These are phyloP conservation scores for Mikania micrantha DNA, from an alignment of 129 eudicot genomes.

Conservation along the genomic window DNA sequence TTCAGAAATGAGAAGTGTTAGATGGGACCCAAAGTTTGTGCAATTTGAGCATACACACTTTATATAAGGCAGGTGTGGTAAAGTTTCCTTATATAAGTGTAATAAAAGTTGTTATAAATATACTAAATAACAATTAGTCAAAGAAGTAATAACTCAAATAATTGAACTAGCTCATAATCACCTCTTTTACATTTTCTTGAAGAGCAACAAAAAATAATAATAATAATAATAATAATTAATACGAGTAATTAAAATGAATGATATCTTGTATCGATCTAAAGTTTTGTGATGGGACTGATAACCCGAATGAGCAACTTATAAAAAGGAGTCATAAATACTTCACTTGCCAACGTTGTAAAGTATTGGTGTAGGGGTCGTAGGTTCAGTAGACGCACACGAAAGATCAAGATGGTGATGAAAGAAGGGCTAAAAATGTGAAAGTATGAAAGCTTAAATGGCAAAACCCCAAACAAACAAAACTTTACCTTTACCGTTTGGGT, in stretches of 20 bases:
- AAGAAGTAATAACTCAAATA: conserved; percentile 20
- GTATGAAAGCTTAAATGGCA: conserved; percentile 6
- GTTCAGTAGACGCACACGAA: conserved; percentile 10
- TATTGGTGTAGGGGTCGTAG: conserved; percentile 2
- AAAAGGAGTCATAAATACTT: not conserved
- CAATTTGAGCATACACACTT: conserved; percentile 19
- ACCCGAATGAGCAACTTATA: too few relatives aligned
- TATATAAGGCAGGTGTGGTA: conserved; percentile 13
- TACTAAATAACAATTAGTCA: conserved; percentile 21
- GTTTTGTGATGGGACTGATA: not conserved
- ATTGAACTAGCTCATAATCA: conserved; percentile 24
- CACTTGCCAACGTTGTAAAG: not conserved
- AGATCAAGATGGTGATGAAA: conserved; percentile 13
- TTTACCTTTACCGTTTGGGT: conserved; percentile 16
- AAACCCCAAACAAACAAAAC: conserved; percentile 24
- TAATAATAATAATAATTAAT: too few relatives aligned
- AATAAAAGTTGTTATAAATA: conserved; percentile 14
- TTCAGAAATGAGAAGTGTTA: not conserved
- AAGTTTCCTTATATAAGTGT: conserved; percentile 28
- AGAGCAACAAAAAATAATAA: conserved; percentile 1
- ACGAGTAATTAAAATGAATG: too few relatives aligned
- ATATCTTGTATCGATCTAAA: too few relatives aligned
- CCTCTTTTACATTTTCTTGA: conserved; percentile 9
- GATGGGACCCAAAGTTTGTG: conserved; percentile 21
- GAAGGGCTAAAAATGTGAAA: conserved; percentile 18